Conservation (phyloP, 805 yeast genomes). For the Saccharomycopsis guyanensis region DNA sequence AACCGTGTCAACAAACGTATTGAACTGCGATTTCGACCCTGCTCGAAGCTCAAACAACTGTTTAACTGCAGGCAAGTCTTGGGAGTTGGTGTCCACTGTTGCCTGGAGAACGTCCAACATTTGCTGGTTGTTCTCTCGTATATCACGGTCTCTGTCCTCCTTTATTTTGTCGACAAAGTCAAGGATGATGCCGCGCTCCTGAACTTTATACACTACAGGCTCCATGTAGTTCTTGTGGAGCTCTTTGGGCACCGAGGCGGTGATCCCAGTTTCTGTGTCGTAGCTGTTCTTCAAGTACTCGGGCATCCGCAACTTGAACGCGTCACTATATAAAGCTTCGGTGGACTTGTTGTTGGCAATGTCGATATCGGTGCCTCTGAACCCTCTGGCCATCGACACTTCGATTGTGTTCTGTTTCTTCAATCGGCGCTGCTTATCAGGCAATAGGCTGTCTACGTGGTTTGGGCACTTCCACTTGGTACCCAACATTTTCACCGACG, state of each 20-base stretch:
- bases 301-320: slow-evolving; percentile 29
- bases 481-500: slow-evolving; percentile 65
- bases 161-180: slow-evolving; percentile 59
- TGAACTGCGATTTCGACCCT: not conserved
- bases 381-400: slow-evolving; percentile 46
- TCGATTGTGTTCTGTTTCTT: slow-evolving; percentile 47
- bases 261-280: slow-evolving; percentile 20
- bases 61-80: slow-evolving; percentile 13
- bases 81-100: not conserved
- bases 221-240: slow-evolving; percentile 4
- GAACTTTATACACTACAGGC: slow-evolving; percentile 45
- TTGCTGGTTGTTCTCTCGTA: slow-evolving; percentile 28
- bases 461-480: slow-evolving; percentile 89
- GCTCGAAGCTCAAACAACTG: slow-evolving; percentile 24
- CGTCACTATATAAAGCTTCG: slow-evolving; percentile 24
- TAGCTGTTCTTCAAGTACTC: slow-evolving; percentile 30
- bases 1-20: slow-evolving; percentile 1
- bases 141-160: slow-evolving; percentile 28
- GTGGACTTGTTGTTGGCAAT: slow-evolving; percentile 38
- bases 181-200: slow-evolving; percentile 58
- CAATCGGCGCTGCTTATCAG: slow-evolving; percentile 36
- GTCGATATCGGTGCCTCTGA: slow-evolving; percentile 43
- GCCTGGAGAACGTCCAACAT: slow-evolving; percentile 21
- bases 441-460: slow-evolving; percentile 48
- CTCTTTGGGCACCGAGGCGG: slow-evolving; percentile 13